Base-by-base conservation (phyloP, 1,284 basidiomycete genomes). In the Melampsora larici-populina region DNA sequence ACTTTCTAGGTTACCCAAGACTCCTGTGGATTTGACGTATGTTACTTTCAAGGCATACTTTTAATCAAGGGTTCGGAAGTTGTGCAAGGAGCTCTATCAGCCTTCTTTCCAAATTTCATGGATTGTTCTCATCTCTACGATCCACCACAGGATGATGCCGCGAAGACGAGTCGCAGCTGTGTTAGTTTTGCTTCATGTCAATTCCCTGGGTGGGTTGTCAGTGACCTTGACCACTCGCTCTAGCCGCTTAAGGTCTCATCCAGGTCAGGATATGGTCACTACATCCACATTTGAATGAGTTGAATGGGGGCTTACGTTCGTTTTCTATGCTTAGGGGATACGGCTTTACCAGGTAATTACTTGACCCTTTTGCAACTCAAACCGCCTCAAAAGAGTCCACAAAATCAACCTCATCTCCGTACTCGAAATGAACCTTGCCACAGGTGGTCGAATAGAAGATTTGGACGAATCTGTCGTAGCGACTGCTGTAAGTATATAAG, bases 221-320 rank as follows among this genome's bases (percentile, higher is more conserved):
- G 73, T 75, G n/a, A 75, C 73, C 7, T 55, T 75, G 29, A 75
- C 73, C 13, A 75, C 73, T 65, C 46, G 73, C 5, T 66, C 73
- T 26, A 33, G 33, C 11, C 46, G 36, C 1, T 40, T 75, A 24
- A 66, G 64, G 21, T 67, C 63, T 11, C 73, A 75, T 75, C 73
- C 73, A 66, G 73, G 71, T 73, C 18, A 55, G 71, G 15, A 17
- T 4, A 46, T 17, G 1, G 17, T 46, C 43, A 17, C 43, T 46
- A 46, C 43, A 46, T 46, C 15, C 8, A 46, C 9, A 46, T 46
- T 46, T 46, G 43, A 46, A 46, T 17, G 1, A 17, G 15, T 46
- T 46, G 15, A 5, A 60, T 36, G 0, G 11, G 6, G 31, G 3
- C 29, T 70, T 18, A 40, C 0, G 36, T 70, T 55, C 17, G 21